Evolutionary conservation across 176 grass and related monocot genomes (phyloP).

Genomic region (Musa acuminata): DNA sequence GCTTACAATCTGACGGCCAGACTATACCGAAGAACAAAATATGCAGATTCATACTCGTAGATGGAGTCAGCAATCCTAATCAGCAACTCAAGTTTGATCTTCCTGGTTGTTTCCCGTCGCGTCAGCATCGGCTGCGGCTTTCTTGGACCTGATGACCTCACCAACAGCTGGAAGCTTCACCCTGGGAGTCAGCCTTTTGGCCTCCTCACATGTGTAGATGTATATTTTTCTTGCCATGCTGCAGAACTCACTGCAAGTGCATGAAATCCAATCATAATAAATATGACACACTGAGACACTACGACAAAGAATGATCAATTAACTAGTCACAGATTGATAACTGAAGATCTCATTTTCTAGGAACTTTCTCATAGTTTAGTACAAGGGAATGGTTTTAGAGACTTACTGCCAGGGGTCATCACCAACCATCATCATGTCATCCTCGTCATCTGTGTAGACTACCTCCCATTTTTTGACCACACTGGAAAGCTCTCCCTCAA

Average conservation of each 20-base stretch:
- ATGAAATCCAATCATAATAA: background rate
- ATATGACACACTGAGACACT: conserved; percentile 1
- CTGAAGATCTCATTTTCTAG: background rate
- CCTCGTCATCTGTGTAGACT: conserved; percentile 72
- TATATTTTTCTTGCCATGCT: conserved; percentile 69
- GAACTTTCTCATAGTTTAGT: background rate
- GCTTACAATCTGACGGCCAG: too few relatives aligned
- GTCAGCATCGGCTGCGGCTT: conserved; percentile 24
- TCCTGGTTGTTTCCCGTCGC: conserved; percentile 13
- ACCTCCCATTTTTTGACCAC: conserved; percentile 59
- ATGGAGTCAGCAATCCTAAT: conserved; percentile 23
- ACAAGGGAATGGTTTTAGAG: background rate
- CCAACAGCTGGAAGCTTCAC: conserved; percentile 23
- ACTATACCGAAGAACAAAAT: too few relatives aligned
- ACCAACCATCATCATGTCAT: conserved; percentile 94
- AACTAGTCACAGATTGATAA: background rate
- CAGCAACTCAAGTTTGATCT: conserved; percentile 13
- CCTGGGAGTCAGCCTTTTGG: conserved; percentile 52
- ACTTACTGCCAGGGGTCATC: conserved; percentile 97
- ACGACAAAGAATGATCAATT: background rate
- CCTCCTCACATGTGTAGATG: conserved; percentile 73
- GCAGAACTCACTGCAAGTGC: conserved; percentile 75
- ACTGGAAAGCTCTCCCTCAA: conserved; percentile 49
- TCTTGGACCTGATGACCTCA: conserved; percentile 27
- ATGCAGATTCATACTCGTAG: too few relatives aligned